Conservation (phyloP, 805 yeast species). For the Metschnikowia lunata region DNA sequence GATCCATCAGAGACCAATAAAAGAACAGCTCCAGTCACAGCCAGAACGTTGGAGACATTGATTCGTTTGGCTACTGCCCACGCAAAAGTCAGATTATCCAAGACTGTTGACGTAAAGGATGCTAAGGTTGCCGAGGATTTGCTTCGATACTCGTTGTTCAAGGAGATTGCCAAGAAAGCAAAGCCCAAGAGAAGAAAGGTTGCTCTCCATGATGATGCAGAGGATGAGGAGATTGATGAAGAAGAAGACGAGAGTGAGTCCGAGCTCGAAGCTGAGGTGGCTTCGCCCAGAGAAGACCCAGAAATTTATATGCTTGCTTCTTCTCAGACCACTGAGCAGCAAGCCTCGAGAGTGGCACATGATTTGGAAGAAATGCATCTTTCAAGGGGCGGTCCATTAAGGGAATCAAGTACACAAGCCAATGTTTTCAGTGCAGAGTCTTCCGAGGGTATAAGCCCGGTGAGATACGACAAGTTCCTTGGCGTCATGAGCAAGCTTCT, state of each 20-base stretch:
- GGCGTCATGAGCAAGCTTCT: constrained; percentile 29
- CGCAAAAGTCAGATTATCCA: constrained; percentile 88
- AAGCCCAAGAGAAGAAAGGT: constrained; percentile 27
- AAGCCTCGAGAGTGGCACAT: constrained; percentile 21
- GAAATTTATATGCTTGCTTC: background rate
- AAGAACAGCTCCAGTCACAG: constrained; percentile 90
- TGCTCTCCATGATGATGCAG: constrained; percentile 18
- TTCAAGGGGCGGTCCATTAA: constrained; percentile 24
- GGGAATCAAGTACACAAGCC: constrained; percentile 17
- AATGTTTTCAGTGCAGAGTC: constrained; percentile 17
- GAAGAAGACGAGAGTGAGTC: constrained; percentile 17
- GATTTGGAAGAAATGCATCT: constrained; percentile 29
- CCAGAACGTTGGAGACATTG: constrained; percentile 95
- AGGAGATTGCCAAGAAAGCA: constrained; percentile 51
- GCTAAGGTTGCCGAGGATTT: constrained; percentile 83
- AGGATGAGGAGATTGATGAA: constrained; percentile 32
- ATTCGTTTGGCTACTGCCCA: constrained; percentile 95
- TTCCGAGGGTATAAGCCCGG: constrained; percentile 25
- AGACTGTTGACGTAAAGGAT: constrained; percentile 67
- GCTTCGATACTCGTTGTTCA: constrained; percentile 80
- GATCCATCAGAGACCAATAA: constrained; percentile 58
- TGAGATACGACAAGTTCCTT: constrained; percentile 29
- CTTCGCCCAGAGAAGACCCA: background rate
- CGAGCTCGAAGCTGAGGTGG: constrained; percentile 20
- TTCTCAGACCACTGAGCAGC: constrained; percentile 19